These are phyloP conservation scores for Nakaseomyces sp. DNA, from an alignment of 1,139 yeast species.

Conservation along the genomic window DNA sequence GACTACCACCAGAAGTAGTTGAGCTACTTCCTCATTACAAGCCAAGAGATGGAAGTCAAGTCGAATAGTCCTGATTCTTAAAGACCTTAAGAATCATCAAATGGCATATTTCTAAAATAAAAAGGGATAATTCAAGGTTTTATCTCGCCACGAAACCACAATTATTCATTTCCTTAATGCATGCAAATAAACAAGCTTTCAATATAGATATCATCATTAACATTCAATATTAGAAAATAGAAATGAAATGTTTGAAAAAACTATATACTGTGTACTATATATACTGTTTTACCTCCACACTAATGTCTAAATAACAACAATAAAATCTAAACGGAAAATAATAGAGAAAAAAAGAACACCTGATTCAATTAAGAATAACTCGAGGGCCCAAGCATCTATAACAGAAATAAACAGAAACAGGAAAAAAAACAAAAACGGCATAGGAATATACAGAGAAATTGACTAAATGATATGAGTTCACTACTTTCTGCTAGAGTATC, in stretches of 20 bases:
- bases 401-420: too few relatives aligned
- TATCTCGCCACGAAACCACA: not conserved
- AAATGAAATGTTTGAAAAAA: not conserved
- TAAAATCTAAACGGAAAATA: not conserved
- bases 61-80: constrained; percentile 52
- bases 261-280: not conserved
- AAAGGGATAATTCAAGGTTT: too few relatives aligned
- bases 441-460: too few relatives aligned
- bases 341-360: not conserved
- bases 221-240: not conserved
- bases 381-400: too few relatives aligned
- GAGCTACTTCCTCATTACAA: constrained; percentile 71
- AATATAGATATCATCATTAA: not conserved
- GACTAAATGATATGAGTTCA: not conserved
- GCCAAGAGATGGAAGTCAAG: constrained; percentile 94
- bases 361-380: too few relatives aligned
- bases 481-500: not conserved
- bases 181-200: not conserved
- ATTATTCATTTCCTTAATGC: not conserved
- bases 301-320: not conserved
- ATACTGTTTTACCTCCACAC: not conserved
- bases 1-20: constrained; percentile 78
- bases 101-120: not conserved
- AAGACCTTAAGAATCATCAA: too few relatives aligned
- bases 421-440: too few relatives aligned